Percentiles rank a stretch among this genome's conserved stretches.
Evolutionary conservation across 192 early-diverging fungal species (phyloP).

Genomic region (Coemansia sp.): DNA sequence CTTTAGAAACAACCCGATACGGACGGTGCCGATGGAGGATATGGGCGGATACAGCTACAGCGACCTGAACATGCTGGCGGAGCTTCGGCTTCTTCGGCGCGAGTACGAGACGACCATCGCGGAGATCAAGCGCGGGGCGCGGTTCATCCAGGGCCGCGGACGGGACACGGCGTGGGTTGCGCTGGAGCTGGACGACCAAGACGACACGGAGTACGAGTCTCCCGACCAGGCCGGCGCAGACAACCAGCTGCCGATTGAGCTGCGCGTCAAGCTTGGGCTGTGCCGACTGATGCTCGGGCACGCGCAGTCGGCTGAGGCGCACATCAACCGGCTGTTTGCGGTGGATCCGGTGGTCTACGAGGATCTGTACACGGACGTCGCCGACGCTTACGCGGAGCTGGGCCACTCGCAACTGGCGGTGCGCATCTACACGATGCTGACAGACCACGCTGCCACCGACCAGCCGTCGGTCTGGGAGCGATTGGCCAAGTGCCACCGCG

Average conservation of each 20-base stretch:
- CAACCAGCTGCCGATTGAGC: slow-evolving; percentile 72
- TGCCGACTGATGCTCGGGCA: slow-evolving; percentile 70
- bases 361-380: slow-evolving; percentile 44
- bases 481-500: slow-evolving; percentile 61
- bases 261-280: slow-evolving; percentile 86
- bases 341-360: slow-evolving; percentile 21
- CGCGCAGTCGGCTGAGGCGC: slow-evolving; percentile 61
- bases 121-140: slow-evolving; percentile 69
- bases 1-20: slow-evolving; percentile 18
- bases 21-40: slow-evolving; percentile 49
- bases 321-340: slow-evolving; percentile 46
- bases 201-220: slow-evolving; percentile 63
- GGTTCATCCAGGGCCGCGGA: slow-evolving; percentile 70
- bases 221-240: slow-evolving; percentile 9
- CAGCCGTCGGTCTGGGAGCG: slow-evolving; percentile 57
- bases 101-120: slow-evolving; percentile 75
- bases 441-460: slow-evolving; percentile 14
- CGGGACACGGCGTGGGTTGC: slow-evolving; percentile 64
- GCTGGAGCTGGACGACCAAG: slow-evolving; percentile 52
- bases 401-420: slow-evolving; percentile 26
- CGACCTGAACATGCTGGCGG: slow-evolving; percentile 85
- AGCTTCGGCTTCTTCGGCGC: slow-evolving; percentile 77
- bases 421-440: slow-evolving; percentile 24
- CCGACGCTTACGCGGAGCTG: slow-evolving; percentile 23
- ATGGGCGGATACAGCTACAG: slow-evolving; percentile 66